Evolutionary conservation across 768 basidiomycete genomes (phyloP).

Genomic region (Nidularia sp.): DNA sequence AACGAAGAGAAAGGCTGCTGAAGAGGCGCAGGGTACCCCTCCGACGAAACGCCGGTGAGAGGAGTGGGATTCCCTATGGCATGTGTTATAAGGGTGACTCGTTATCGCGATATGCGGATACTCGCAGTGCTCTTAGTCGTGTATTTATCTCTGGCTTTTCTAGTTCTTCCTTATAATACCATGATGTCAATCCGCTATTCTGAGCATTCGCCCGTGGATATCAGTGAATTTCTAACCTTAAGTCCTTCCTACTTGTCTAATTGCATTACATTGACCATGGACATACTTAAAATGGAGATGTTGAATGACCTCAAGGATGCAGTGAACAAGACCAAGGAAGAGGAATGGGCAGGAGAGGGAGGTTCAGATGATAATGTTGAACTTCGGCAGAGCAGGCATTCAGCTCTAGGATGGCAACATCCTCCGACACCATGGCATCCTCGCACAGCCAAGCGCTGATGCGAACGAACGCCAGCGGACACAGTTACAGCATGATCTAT

Average conservation of each 20-base stretch:
- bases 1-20: conserved; percentile 74
- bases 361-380: conserved; percentile 20
- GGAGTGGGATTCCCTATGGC: not conserved
- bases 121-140: no score
- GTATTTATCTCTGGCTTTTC: no score
- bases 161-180: no score
- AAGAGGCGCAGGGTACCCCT: conserved; percentile 64
- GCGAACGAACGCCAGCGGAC: conserved; percentile 72
- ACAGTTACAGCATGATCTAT: conserved; percentile 82
- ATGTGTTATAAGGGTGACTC: not conserved
- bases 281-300: conserved; percentile 48
- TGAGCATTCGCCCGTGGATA: no score
- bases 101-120: not conserved
- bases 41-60: conserved; percentile 54
- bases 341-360: conserved; percentile 32
- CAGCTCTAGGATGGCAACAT: conserved; percentile 84
- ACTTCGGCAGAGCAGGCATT: conserved; percentile 79
- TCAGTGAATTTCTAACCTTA: no score
- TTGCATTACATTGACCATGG: no score
- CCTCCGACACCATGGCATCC: conserved; percentile 87
- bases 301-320: conserved; percentile 73
- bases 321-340: conserved; percentile 59
- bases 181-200: no score
- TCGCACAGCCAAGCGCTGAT: conserved; percentile 62
- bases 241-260: no score